Percentiles rank a stretch among this genome's conserved stretches.
These are phyloP conservation scores for Elongisporangium anandrum DNA, from an alignment of 352 stramenopile genomes.

Conservation along the genomic window DNA sequence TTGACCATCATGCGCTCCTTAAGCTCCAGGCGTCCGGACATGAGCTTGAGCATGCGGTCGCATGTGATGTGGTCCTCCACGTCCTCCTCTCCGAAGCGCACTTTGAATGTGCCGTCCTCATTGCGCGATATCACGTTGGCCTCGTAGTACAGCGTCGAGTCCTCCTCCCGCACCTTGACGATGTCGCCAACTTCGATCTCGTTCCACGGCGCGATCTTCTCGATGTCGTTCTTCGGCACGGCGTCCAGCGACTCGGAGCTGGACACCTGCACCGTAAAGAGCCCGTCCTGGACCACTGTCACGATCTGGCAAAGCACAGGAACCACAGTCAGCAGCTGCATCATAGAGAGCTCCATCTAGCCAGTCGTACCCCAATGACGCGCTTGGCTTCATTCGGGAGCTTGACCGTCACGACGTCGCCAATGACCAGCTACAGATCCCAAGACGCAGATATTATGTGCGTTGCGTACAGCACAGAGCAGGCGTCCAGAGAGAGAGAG, in stretches of 20 bases:
- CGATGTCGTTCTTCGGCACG: slow-evolving; percentile 32
- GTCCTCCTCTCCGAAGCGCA: slow-evolving; percentile 58
- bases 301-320: slow-evolving; percentile 27
- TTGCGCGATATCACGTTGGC: slow-evolving; percentile 45
- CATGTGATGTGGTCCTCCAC: slow-evolving; percentile 39
- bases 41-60: slow-evolving; percentile 56
- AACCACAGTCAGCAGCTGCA: slow-evolving; percentile 4
- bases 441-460: too few species aligned
- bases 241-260: slow-evolving; percentile 34
- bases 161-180: slow-evolving; percentile 63
- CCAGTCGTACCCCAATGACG: slow-evolving; percentile 42
- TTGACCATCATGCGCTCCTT: slow-evolving; percentile 80
- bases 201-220: slow-evolving; percentile 59
- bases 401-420: slow-evolving; percentile 53
- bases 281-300: slow-evolving; percentile 34
- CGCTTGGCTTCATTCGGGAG: slow-evolving; percentile 40
- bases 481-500: too few species aligned
- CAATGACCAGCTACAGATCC: slow-evolving; percentile 39
- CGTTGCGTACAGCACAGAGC: too few species aligned
- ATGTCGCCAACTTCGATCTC: slow-evolving; percentile 59
- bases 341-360: too few species aligned
- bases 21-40: slow-evolving; percentile 55
- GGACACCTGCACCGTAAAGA: slow-evolving; percentile 52
- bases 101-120: slow-evolving; percentile 54
- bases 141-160: slow-evolving; percentile 56